Conservation (phyloP, 2,329 filamentous ascomycete species). For the Fusarium buharicum region DNA sequence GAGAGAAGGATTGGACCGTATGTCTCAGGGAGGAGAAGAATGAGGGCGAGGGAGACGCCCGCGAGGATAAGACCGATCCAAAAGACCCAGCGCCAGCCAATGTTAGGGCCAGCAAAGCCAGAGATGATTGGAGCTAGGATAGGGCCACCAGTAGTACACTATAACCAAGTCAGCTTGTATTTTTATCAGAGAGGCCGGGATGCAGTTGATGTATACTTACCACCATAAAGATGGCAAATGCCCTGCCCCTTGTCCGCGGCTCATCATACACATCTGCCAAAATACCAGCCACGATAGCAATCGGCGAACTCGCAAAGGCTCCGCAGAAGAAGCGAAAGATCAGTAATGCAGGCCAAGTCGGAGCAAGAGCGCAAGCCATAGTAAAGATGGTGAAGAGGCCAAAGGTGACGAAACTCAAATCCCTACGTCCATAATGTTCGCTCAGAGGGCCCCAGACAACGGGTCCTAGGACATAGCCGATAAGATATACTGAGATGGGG, state of each 20-base stretch:
- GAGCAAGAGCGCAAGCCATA: slow-evolving; percentile 66
- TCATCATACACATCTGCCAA: slow-evolving; percentile 74
- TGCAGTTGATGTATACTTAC: slow-evolving; percentile 51
- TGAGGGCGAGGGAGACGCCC: slow-evolving; percentile 66
- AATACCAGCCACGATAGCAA: slow-evolving; percentile 71
- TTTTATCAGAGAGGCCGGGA: not conserved
- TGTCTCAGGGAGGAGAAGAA: slow-evolving; percentile 73
- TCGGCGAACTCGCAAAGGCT: slow-evolving; percentile 66
- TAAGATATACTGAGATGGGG: slow-evolving; percentile 71
- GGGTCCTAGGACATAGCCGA: slow-evolving; percentile 71
- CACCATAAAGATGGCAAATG: slow-evolving; percentile 72
- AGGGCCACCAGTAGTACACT: slow-evolving; percentile 73
- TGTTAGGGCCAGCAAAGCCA: slow-evolving; percentile 66
- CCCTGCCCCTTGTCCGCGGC: slow-evolving; percentile 61
- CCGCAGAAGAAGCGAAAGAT: slow-evolving; percentile 66
- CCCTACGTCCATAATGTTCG: slow-evolving; percentile 70
- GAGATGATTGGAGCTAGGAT: slow-evolving; percentile 73
- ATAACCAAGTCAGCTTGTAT: slow-evolving; percentile 21
- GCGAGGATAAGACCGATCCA: slow-evolving; percentile 77
- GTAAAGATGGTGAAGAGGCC: slow-evolving; percentile 61
- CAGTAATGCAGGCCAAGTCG: slow-evolving; percentile 63
- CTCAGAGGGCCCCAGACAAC: slow-evolving; percentile 73
- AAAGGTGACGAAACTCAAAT: slow-evolving; percentile 59
- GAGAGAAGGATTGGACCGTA: slow-evolving; percentile 68
- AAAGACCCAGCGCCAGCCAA: slow-evolving; percentile 77